Evolutionary conservation across 805 yeast genomes (phyloP).

Genomic region (Candida krabiensis): DNA sequence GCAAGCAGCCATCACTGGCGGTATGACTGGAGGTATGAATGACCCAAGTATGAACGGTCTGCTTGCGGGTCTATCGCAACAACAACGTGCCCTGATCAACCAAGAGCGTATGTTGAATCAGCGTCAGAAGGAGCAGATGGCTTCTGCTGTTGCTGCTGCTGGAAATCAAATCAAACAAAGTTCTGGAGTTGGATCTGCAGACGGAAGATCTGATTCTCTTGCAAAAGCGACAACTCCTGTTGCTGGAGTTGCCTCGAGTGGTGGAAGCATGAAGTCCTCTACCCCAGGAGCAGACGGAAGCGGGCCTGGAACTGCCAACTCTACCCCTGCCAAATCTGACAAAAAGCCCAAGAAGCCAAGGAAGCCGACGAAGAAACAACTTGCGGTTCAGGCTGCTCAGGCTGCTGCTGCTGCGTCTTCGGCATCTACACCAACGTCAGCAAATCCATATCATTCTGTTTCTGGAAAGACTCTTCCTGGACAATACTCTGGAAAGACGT

Average conservation of each 20-base stretch:
- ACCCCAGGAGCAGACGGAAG: neutral
- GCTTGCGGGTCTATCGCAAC: slow-evolving; percentile 29
- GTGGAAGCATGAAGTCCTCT: slow-evolving; percentile 2
- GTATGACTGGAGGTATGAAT: slow-evolving; percentile 13
- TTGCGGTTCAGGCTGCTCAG: slow-evolving; percentile 25
- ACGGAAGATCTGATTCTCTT: slow-evolving; percentile 1
- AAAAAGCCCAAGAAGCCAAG: slow-evolving; percentile 29
- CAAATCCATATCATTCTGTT: slow-evolving; percentile 16
- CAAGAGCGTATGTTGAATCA: slow-evolving; percentile 30
- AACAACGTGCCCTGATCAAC: slow-evolving; percentile 28
- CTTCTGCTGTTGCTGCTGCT: slow-evolving; percentile 32
- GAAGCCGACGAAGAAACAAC: slow-evolving; percentile 34
- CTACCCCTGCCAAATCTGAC: slow-evolving; percentile 12
- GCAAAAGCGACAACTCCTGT: slow-evolving; percentile 3
- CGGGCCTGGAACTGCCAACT: slow-evolving; percentile 6
- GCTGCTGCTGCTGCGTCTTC: slow-evolving; percentile 23
- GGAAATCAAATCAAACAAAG: slow-evolving; percentile 14
- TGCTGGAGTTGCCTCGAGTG: slow-evolving; percentile 6
- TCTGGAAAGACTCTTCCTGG: slow-evolving; percentile 34
- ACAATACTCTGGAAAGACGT: slow-evolving; percentile 18
- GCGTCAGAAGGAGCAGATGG: slow-evolving; percentile 34
- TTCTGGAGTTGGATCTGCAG: slow-evolving; percentile 1
- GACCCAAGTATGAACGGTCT: slow-evolving; percentile 26
- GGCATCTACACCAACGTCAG: slow-evolving; percentile 1
- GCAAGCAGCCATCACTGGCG: slow-evolving; percentile 38